Evolutionary conservation across 371 early-diverging fungal species (phyloP).

Genomic region (Mortierella sp.): DNA sequence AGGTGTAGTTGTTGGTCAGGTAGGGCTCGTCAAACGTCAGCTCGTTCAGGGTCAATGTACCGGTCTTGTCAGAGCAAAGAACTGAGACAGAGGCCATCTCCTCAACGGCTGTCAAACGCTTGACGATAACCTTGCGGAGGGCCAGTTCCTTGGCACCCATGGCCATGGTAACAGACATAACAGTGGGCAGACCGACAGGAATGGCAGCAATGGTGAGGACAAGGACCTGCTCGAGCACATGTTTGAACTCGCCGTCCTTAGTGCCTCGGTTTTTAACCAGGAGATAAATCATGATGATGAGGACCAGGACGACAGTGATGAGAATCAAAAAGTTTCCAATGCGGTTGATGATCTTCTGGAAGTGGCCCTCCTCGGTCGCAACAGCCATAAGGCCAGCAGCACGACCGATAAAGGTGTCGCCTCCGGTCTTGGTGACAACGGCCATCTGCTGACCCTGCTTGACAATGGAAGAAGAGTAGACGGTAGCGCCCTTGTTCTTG

Average conservation of each 20-base stretch:
- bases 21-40: conserved; percentile 93
- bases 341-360: conserved; percentile 90
- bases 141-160: conserved; percentile 95
- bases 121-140: conserved; percentile 92
- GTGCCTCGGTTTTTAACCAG: conserved; percentile 57
- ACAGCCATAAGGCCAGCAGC: conserved; percentile 87
- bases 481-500: conserved; percentile 82
- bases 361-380: conserved; percentile 84
- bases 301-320: conserved; percentile 82
- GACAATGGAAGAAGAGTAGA: conserved; percentile 86
- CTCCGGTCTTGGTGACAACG: conserved; percentile 89
- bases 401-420: conserved; percentile 88
- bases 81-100: conserved; percentile 93
- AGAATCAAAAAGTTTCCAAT: conserved; percentile 94
- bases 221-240: conserved; percentile 83
- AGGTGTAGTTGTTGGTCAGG: conserved; percentile 75
- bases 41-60: conserved; percentile 95
- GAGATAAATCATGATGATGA: conserved; percentile 82
- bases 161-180: conserved; percentile 97
- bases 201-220: conserved; percentile 96
- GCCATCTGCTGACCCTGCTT: conserved; percentile 89
- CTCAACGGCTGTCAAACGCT: conserved; percentile 95
- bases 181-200: conserved; percentile 96
- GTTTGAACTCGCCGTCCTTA: conserved; percentile 55
- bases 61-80: conserved; percentile 97